These are phyloP conservation scores for Suillus subalutaceus DNA, from an alignment of 768 basidiomycete species.

Conservation along the genomic window DNA sequence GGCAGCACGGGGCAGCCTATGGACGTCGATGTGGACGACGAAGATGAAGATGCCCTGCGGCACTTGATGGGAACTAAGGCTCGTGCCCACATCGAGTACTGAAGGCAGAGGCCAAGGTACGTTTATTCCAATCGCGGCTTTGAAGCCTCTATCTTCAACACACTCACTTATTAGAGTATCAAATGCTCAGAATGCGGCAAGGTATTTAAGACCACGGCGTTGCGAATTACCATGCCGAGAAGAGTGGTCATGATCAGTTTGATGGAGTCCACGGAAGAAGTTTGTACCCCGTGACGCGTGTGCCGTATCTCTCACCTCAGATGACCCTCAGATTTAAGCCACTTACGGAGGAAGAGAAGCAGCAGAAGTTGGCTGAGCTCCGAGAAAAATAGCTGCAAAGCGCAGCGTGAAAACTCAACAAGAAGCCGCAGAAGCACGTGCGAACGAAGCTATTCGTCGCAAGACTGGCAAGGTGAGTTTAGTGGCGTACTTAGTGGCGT, in stretches of 20 bases:
- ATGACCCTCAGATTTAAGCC: conserved; percentile 77
- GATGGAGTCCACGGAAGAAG: conserved; percentile 96
- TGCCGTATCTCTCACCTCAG: conserved; percentile 5
- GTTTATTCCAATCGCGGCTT: conserved; percentile 13
- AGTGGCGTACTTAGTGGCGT: neutral
- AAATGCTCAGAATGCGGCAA: conserved; percentile 86
- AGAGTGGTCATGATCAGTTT: conserved; percentile 93
- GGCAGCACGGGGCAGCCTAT: conserved; percentile 34
- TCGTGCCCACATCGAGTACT: conserved; percentile 29
- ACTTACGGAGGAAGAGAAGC: conserved; percentile 92
- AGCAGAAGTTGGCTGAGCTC: conserved; percentile 77
- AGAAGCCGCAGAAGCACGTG: conserved; percentile 72
- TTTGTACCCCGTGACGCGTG: conserved; percentile 26
- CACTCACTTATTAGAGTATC: conserved; percentile 58
- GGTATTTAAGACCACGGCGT: conserved; percentile 80
- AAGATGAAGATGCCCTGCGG: conserved; percentile 66
- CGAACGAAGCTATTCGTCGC: conserved; percentile 77
- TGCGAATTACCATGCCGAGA: conserved; percentile 95
- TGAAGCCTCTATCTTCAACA: neutral
- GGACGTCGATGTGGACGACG: conserved; percentile 69
- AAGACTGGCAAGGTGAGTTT: conserved; percentile 77
- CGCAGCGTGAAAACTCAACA: conserved; percentile 69
- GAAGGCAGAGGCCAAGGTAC: conserved; percentile 69
- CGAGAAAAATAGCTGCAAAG: conserved; percentile 77
- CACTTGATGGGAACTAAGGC: conserved; percentile 43